Conservation (phyloP, 768 basidiomycete species). For the Candolleomyces aberdarensis region DNA sequence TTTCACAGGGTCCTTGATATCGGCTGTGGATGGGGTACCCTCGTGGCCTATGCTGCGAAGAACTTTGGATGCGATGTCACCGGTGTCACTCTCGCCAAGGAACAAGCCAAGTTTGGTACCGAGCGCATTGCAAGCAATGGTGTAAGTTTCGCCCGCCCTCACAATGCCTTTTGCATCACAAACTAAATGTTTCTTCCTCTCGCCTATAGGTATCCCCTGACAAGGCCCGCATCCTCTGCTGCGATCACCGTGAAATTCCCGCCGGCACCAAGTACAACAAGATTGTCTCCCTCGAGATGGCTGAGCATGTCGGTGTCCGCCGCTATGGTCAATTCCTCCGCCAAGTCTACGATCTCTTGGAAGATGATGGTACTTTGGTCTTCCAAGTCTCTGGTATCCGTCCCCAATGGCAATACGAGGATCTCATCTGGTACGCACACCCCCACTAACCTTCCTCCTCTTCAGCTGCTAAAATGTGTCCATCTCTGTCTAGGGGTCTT, state of each 20-base stretch:
- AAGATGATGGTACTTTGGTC: slow-evolving; percentile 92
- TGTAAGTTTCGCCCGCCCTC: slow-evolving; percentile 26
- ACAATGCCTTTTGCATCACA: not conserved
- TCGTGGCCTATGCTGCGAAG: slow-evolving; percentile 92
- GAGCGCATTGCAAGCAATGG: slow-evolving; percentile 82
- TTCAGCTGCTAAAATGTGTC: not conserved
- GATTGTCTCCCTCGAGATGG: slow-evolving; percentile 97
- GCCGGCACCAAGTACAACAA: slow-evolving; percentile 79
- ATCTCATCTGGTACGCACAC: slow-evolving; percentile 77
- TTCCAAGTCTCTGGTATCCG: slow-evolving; percentile 97
- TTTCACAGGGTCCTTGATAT: slow-evolving; percentile 64
- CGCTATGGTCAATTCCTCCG: slow-evolving; percentile 86
- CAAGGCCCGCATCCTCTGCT: slow-evolving; percentile 88
- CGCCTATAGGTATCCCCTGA: slow-evolving; percentile 42
- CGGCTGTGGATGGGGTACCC: slow-evolving; percentile 96
- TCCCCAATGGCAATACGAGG: slow-evolving; percentile 97
- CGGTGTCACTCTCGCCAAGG: slow-evolving; percentile 88
- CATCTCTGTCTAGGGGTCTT: slow-evolving; percentile 59
- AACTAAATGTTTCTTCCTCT: not conserved
- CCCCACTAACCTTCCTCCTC: not conserved
- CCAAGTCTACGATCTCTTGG: slow-evolving; percentile 90
- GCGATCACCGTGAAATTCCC: slow-evolving; percentile 91
- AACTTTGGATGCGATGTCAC: slow-evolving; percentile 97
- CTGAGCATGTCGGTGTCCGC: slow-evolving; percentile 97
- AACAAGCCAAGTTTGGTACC: slow-evolving; percentile 92